A percentile compares a stretch with the other conserved stretches of the same genome.
These are phyloP conservation scores for Coemansia sp. DNA, from an alignment of 192 early-diverging fungal species.

Conservation along the genomic window DNA sequence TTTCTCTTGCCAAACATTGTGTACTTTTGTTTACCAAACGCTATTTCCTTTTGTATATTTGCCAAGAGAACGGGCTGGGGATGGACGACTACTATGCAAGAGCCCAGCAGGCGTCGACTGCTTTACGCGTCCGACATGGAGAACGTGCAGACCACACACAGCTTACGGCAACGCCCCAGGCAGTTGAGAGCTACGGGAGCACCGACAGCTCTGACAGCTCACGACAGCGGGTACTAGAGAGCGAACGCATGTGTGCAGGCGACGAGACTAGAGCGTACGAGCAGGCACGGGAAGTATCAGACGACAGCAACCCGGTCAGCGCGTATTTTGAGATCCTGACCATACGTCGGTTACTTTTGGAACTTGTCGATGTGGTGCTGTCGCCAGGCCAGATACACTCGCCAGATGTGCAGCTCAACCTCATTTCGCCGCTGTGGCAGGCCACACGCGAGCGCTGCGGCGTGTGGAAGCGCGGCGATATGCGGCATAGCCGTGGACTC, in stretches of 20 bases:
- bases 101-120: constrained; percentile 8
- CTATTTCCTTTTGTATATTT: too few relatives aligned
- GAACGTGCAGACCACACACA: not conserved
- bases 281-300: constrained; percentile 17
- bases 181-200: not conserved
- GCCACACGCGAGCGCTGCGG: constrained; percentile 33
- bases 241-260: not conserved
- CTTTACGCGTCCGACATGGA: not conserved
- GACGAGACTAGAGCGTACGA: not conserved
- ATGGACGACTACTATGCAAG: not conserved
- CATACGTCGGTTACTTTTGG: constrained; percentile 31
- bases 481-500: constrained; percentile 24
- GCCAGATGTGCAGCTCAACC: constrained; percentile 47
- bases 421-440: constrained; percentile 42
- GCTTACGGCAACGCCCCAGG: not conserved
- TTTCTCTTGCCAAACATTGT: constrained; percentile 5
- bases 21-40: not conserved
- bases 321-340: constrained; percentile 39
- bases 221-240: not conserved
- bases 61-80: too few relatives aligned
- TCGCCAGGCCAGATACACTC: constrained; percentile 37
- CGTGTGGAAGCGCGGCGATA: constrained; percentile 33
- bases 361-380: constrained; percentile 41
- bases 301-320: constrained; percentile 39
- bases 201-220: not conserved